Percentiles rank a stretch among this genome's conserved stretches.
Evolutionary conservation across 495 filamentous ascomycete genomes (phyloP).

Genomic region (Penicillium ochrochloron): DNA sequence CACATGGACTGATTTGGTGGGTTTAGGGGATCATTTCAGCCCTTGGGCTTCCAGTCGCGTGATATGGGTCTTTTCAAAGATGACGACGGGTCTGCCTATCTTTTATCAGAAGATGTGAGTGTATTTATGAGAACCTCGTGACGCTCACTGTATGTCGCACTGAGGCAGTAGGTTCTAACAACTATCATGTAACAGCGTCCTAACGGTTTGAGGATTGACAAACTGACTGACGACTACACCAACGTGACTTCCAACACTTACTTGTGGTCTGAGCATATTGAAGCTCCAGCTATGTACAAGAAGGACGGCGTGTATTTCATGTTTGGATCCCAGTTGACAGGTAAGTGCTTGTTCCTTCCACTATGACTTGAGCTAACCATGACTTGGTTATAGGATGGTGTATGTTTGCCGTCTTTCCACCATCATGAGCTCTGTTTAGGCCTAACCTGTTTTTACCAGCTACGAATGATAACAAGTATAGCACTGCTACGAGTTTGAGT

Average conservation of each 20-base stretch:
- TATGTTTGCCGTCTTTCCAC: not conserved
- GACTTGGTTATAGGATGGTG: not conserved
- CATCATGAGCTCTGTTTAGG: not conserved
- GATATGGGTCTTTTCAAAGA: conserved; percentile 68
- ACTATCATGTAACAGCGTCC: not conserved
- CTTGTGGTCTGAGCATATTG: conserved; percentile 48
- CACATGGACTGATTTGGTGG: not conserved
- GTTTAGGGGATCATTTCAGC: conserved; percentile 32
- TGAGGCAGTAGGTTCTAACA: not conserved
- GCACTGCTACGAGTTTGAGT: conserved; percentile 43
- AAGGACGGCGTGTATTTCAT: conserved; percentile 55
- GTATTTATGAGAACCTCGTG: not conserved
- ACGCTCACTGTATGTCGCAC: not conserved
- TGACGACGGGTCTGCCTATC: conserved; percentile 62
- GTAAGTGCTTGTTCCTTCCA: conserved; percentile 25
- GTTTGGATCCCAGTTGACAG: conserved; percentile 54
- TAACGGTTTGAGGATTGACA: not conserved
- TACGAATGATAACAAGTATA: conserved; percentile 63
- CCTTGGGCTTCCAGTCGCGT: conserved; percentile 57
- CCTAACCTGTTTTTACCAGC: not conserved
- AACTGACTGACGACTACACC: conserved; percentile 5
- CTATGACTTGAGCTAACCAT: not conserved
- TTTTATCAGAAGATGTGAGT: conserved; percentile 64
- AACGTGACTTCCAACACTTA: conserved; percentile 42
- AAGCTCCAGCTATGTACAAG: conserved; percentile 55